Base-by-base conservation (phyloP, 352 stramenopile species). In the Phytophthora multivora region DNA sequence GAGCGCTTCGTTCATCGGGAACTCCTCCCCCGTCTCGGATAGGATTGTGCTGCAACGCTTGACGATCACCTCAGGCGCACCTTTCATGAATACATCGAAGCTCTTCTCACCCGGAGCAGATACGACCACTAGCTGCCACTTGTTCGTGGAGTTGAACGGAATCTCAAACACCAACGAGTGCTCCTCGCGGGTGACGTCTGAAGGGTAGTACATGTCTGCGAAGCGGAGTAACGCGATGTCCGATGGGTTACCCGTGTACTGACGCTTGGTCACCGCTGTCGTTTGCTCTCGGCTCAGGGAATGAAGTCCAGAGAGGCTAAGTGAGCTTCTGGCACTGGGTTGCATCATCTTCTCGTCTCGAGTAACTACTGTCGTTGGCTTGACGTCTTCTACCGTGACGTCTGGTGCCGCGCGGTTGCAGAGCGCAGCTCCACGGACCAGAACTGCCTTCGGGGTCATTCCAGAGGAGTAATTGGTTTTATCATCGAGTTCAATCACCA, bases 51-150 rank as follows among this genome's bases (percentile, higher is more conserved):
- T 82, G 73, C 96, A 98, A 35, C 89, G 73, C 48, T 83, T 77
- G 25, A 98, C 67, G 58, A 98, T 90, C 16, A 93, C 83, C 65
- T 98, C 95, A 8, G 96, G 96, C 1, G 95, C 96, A 38, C 96
- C 96, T 77, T 99, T 99, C 70, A 98, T 93, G 63, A 97, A 75
- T 13, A 83, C 63, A 12, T 84, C 75, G 38, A 75, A 79, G 33
- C 39, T 40, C 5, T 66, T 53, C 8, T 75, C 47, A n/a, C 54
- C 40, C 11, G 64, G 59, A 15, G 68, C 53, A 10, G 73, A 71
- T 1, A 83, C 67, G 21, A 84, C 66, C 40, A 84, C 77, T 4
- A 89, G 57, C 47, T 84, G 74, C 75, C 77, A 86, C 69, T 89
- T 88, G 67, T 86, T 89, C 11, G 73, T 89, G 35, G 77, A 86